These are phyloP conservation scores for Peronospora belbahrii DNA, from an alignment of 352 stramenopile genomes.

Conservation along the genomic window DNA sequence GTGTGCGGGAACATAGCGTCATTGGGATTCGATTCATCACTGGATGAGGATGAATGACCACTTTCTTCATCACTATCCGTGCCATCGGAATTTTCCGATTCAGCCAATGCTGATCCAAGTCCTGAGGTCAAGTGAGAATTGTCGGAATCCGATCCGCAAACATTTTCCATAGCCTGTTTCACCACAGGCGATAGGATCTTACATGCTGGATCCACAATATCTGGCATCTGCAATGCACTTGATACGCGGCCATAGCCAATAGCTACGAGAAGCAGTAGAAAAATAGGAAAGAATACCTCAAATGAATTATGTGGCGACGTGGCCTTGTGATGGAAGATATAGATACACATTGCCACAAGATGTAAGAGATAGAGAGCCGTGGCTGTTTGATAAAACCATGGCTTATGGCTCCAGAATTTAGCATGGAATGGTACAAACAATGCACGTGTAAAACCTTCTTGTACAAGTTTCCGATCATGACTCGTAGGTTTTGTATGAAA, in stretches of 20 bases:
- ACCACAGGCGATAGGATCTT: slow-evolving; percentile 58
- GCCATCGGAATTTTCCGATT: slow-evolving; percentile 70
- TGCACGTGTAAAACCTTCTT: slow-evolving; percentile 58
- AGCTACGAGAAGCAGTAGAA: slow-evolving; percentile 51
- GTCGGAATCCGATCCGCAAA: slow-evolving; percentile 16
- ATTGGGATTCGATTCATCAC: slow-evolving; percentile 41
- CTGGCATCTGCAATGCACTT: slow-evolving; percentile 53
- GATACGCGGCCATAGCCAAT: slow-evolving; percentile 74
- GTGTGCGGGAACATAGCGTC: slow-evolving; percentile 34
- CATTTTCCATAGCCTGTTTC: slow-evolving; percentile 17
- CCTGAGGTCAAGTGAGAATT: slow-evolving; percentile 29
- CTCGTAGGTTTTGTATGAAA: slow-evolving; percentile 82
- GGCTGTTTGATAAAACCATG: slow-evolving; percentile 53
- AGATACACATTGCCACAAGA: slow-evolving; percentile 34
- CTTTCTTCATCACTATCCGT: slow-evolving; percentile 77
- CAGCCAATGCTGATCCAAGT: slow-evolving; percentile 47
- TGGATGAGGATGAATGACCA: slow-evolving; percentile 66
- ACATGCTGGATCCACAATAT: slow-evolving; percentile 35
- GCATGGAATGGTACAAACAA: slow-evolving; percentile 68
- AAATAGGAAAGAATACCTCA: slow-evolving; percentile 55
- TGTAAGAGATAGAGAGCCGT: slow-evolving; percentile 59
- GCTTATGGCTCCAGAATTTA: slow-evolving; percentile 70
- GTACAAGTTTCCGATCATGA: slow-evolving; percentile 73
- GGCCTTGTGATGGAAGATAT: slow-evolving; percentile 37
- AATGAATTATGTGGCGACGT: slow-evolving; percentile 56